These are phyloP conservation scores for Aspergillus candidus DNA, from an alignment of 2,329 filamentous ascomycete genomes.

Conservation along the genomic window DNA sequence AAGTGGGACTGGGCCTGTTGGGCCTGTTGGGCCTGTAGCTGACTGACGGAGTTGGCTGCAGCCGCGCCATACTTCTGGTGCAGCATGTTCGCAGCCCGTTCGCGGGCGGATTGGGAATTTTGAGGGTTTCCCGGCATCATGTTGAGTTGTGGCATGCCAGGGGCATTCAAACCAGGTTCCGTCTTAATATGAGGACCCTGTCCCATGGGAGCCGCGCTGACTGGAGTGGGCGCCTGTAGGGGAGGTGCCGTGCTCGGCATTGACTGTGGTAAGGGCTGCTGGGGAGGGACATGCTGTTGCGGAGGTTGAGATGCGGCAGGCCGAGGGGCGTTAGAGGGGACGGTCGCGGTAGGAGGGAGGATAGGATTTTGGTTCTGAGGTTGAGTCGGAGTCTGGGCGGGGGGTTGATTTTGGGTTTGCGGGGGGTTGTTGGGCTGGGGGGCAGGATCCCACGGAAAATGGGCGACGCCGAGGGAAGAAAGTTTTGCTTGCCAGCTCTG, in stretches of 20 bases:
- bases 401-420: no score
- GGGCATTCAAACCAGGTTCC: constrained; percentile 43
- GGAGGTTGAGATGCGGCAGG: constrained; percentile 26
- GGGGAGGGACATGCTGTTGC: constrained; percentile 33
- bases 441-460: constrained; percentile 89
- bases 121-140: constrained; percentile 27
- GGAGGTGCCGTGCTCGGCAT: constrained; percentile 24
- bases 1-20: constrained; percentile 35
- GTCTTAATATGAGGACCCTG: constrained; percentile 46
- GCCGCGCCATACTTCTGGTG: constrained; percentile 43
- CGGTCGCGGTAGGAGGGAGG: constrained; percentile 34
- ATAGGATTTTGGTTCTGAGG: constrained; percentile 33
- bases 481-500: constrained; percentile 95
- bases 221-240: constrained; percentile 16
- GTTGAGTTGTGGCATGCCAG: constrained; percentile 28
- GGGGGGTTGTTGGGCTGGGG: constrained; percentile 56
- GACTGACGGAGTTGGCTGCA: constrained; percentile 39
- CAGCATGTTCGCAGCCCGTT: constrained; percentile 49
- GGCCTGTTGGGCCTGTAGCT: constrained; percentile 34
- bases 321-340: constrained; percentile 41
- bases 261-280: constrained; percentile 31
- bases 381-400: constrained; percentile 33
- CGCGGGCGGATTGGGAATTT: constrained; percentile 46
- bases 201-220: constrained; percentile 20
- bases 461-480: constrained; percentile 73